Conservation (phyloP, 176 grass and related monocot species). For the Microstegium vimineum region DNA sequence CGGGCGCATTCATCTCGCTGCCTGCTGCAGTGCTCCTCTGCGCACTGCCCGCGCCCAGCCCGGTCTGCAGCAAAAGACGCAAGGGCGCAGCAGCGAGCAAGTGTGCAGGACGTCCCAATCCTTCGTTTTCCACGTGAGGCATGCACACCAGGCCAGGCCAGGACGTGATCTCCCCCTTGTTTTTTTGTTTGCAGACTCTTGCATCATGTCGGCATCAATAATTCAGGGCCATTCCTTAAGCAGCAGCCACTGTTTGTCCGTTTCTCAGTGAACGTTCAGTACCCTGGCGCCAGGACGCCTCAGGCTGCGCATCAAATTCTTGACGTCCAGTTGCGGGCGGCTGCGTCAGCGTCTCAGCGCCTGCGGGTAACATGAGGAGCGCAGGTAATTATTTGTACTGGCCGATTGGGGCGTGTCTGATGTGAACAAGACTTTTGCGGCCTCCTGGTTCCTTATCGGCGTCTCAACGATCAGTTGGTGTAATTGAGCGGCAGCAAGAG, state of each 20-base stretch:
- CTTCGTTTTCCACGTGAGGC: constrained; percentile 3
- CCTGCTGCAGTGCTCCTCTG: no score
- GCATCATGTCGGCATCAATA: not conserved
- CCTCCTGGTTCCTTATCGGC: not conserved
- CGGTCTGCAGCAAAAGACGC: not conserved
- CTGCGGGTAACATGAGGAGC: not conserved
- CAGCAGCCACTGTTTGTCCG: not conserved
- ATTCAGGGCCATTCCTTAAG: not conserved
- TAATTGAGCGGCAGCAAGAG: not conserved
- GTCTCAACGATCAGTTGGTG: not conserved
- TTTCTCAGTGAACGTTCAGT: not conserved
- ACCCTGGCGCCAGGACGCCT: not conserved
- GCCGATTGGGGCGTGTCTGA: not conserved
- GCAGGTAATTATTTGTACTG: not conserved
- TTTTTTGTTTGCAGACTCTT: not conserved
- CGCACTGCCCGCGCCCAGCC: not conserved
- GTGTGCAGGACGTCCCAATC: not conserved
- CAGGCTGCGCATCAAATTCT: not conserved
- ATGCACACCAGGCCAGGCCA: not conserved
- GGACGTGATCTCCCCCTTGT: not conserved
- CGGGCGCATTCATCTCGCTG: constrained; percentile 8
- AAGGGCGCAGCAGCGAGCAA: not conserved
- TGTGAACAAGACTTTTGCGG: not conserved
- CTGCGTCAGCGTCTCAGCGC: not conserved
- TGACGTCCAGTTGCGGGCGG: not conserved